Percentiles rank a stretch among this genome's conserved stretches.
phyloP scores from a whole-genome alignment of 805 yeast species.

The Zygosaccharomyces pseudorouxii region DNA sequence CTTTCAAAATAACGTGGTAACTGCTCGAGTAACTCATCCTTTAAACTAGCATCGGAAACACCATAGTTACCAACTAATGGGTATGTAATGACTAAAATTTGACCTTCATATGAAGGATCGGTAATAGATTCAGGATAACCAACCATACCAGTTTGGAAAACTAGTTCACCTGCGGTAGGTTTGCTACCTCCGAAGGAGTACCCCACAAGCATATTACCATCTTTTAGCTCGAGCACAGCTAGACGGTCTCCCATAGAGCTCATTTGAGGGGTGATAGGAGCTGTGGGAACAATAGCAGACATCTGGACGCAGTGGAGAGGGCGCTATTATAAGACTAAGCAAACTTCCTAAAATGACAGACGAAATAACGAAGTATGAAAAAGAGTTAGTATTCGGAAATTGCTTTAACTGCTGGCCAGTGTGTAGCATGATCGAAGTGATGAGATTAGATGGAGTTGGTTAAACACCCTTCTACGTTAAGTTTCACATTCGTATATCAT shows the following conservation, averaged over 20 bases:
- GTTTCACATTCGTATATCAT: neutral
- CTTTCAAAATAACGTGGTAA: conserved; percentile 94
- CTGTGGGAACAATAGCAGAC: conserved; percentile 49
- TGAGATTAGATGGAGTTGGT: neutral
- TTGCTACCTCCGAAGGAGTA: conserved; percentile 93
- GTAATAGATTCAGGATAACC: conserved; percentile 98
- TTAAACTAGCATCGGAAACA: conserved; percentile 83
- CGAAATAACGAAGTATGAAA: neutral
- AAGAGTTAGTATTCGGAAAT: conserved; percentile 2
- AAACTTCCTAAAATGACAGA: conserved; percentile 1
- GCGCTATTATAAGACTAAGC: conserved; percentile 3
- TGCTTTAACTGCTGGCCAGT: neutral
- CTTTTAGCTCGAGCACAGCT: conserved; percentile 83
- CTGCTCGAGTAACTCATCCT: conserved; percentile 67
- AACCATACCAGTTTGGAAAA: conserved; percentile 99
- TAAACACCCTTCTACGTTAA: neutral
- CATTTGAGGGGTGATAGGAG: conserved; percentile 89
- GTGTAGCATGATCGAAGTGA: neutral
- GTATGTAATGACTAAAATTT: conserved; percentile 91
- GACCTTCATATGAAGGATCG: conserved; percentile 98
- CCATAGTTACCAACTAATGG: conserved; percentile 98
- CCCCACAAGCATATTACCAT: conserved; percentile 85
- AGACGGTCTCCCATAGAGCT: conserved; percentile 75
- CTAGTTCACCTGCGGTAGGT: conserved; percentile 92
- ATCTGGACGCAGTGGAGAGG: conserved; percentile 20